phyloP scores from a whole-genome alignment of 2,329 filamentous ascomycete species.

The Fusarium oxysporum region DNA sequence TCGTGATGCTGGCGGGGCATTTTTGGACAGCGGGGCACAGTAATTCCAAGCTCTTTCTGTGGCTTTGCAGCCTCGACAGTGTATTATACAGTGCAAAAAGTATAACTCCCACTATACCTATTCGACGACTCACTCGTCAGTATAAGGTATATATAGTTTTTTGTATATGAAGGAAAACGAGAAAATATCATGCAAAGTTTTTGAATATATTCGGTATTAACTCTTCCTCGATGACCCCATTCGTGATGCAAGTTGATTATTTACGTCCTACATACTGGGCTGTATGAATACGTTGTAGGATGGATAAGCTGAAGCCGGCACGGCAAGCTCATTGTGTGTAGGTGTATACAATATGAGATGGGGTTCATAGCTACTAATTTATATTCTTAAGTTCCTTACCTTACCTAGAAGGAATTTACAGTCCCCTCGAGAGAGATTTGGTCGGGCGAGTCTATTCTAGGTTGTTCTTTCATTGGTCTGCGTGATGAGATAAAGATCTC shows the following conservation, averaged over 20 bases:
- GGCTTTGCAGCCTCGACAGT: slow-evolving; percentile 37
- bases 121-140: neutral
- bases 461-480: neutral
- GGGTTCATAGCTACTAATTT: neutral
- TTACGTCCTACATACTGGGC: neutral
- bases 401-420: neutral
- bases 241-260: neutral
- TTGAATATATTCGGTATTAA: neutral
- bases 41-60: slow-evolving; percentile 31
- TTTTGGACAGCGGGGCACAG: slow-evolving; percentile 47
- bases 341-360: neutral
- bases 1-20: slow-evolving; percentile 45
- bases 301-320: neutral
- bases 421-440: neutral
- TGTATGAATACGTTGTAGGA: neutral
- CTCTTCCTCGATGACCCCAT: neutral
- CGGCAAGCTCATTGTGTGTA: neutral
- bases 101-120: neutral
- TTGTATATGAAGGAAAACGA: neutral
- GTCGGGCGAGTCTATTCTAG: neutral
- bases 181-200: neutral
- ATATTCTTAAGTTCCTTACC: neutral
- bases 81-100: neutral
- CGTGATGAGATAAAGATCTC: neutral
- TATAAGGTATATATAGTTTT: neutral